These are phyloP conservation scores for Epicoccum sorghinum DNA, from an alignment of 2,329 filamentous ascomycete species.

Conservation along the genomic window DNA sequence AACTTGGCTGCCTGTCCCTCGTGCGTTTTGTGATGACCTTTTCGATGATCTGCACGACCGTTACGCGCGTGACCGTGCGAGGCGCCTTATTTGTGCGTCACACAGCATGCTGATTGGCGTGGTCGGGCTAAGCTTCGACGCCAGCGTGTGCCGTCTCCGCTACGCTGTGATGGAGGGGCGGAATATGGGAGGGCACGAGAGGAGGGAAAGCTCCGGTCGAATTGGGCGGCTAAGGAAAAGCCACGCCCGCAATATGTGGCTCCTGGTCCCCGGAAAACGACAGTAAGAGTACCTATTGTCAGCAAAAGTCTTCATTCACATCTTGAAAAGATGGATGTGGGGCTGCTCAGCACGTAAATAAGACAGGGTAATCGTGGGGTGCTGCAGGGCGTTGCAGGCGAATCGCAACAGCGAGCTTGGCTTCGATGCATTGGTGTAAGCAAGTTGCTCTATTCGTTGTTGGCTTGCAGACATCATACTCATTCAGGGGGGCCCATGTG, in stretches of 20 bases:
- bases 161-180: conserved; percentile 23
- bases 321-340: not conserved
- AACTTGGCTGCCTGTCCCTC: conserved; percentile 14
- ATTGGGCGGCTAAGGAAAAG: conserved; percentile 10
- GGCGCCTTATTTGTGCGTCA: conserved; percentile 32
- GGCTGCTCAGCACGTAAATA: not conserved
- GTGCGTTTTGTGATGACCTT: conserved; percentile 13
- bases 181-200: conserved; percentile 15
- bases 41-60: conserved; percentile 41
- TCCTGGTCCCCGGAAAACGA: not conserved
- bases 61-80: conserved; percentile 44
- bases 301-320: not conserved
- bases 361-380: conserved; percentile 2
- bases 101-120: conserved; percentile 31
- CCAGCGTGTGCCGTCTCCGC: conserved; percentile 26
- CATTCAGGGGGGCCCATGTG: conserved; percentile 27
- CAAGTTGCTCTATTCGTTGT: conserved; percentile 27
- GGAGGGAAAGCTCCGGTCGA: conserved; percentile 9
- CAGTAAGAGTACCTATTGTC: not conserved
- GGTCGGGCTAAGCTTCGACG: conserved; percentile 36
- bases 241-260: conserved; percentile 11
- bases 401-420: conserved; percentile 9
- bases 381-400: conserved; percentile 9
- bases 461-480: conserved; percentile 12
- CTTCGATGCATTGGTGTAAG: conserved; percentile 15